Evolutionary conservation across 768 basidiomycete genomes (phyloP).

Genomic region (Exsudoporus frostii): DNA sequence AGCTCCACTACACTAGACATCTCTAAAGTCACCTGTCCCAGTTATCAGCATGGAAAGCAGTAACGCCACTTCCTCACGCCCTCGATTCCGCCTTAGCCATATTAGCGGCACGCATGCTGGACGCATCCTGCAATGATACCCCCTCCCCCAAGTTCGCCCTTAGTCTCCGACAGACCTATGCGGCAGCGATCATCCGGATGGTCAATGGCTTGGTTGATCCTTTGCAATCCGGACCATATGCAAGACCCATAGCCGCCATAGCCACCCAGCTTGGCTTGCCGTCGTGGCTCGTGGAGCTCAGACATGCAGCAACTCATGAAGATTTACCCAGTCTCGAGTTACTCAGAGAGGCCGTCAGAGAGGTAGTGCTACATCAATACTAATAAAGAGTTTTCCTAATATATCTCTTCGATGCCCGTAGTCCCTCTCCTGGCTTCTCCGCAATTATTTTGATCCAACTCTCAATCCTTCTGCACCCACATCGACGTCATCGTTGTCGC

Average conservation of each 20-base stretch:
- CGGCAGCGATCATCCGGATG: slow-evolving; percentile 78
- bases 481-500: slow-evolving; percentile 29
- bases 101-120: slow-evolving; percentile 57
- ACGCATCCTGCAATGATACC: slow-evolving; percentile 31
- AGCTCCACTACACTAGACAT: slow-evolving; percentile 21
- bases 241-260: slow-evolving; percentile 86
- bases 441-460: slow-evolving; percentile 81
- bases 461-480: slow-evolving; percentile 49
- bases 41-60: slow-evolving; percentile 80
- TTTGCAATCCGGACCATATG: slow-evolving; percentile 83
- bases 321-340: slow-evolving; percentile 83
- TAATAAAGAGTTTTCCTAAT: neutral
- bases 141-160: slow-evolving; percentile 37
- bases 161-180: slow-evolving; percentile 71
- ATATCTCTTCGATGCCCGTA: slow-evolving; percentile 29
- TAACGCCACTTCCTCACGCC: slow-evolving; percentile 75
- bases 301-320: slow-evolving; percentile 96
- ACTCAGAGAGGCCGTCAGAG: slow-evolving; percentile 69
- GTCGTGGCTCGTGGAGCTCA: slow-evolving; percentile 83
- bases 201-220: slow-evolving; percentile 97
- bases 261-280: slow-evolving; percentile 86
- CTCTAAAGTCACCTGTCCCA: slow-evolving; percentile 29
- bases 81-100: slow-evolving; percentile 70
- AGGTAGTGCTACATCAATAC: slow-evolving; percentile 42
- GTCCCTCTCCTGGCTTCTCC: slow-evolving; percentile 81